Conservation (phyloP, 2,329 filamentous ascomycete species). For the Beauveria brongniartii region DNA sequence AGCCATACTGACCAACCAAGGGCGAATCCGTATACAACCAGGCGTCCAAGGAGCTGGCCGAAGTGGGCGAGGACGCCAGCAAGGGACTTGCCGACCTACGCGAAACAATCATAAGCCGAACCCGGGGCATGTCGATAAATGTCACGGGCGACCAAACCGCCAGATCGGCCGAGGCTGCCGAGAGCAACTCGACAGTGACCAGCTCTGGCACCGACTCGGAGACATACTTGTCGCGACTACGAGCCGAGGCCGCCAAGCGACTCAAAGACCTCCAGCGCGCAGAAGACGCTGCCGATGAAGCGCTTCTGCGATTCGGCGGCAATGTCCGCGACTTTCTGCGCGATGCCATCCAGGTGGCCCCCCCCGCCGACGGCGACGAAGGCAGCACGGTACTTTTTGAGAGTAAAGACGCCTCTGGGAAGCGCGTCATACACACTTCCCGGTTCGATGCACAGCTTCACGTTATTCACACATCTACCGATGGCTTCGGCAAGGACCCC, state of each 20-base stretch:
- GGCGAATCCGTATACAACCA: slow-evolving; percentile 78
- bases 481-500: slow-evolving; percentile 79
- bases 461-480: slow-evolving; percentile 78
- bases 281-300: slow-evolving; percentile 94
- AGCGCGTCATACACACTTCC: slow-evolving; percentile 89
- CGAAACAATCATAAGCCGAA: slow-evolving; percentile 61
- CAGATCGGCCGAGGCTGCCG: slow-evolving; percentile 18
- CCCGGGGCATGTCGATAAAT: slow-evolving; percentile 63
- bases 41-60: slow-evolving; percentile 74
- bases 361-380: slow-evolving; percentile 50
- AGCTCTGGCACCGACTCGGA: slow-evolving; percentile 41
- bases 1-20: slow-evolving; percentile 29
- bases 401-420: slow-evolving; percentile 82
- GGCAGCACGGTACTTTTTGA: slow-evolving; percentile 74
- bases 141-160: slow-evolving; percentile 26
- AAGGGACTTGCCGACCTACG: slow-evolving; percentile 69
- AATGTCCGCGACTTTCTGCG: slow-evolving; percentile 85
- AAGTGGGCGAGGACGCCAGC: slow-evolving; percentile 71
- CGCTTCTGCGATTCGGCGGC: slow-evolving; percentile 80
- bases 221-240: slow-evolving; percentile 68
- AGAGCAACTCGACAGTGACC: slow-evolving; percentile 40
- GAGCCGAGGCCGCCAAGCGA: slow-evolving; percentile 68
- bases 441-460: slow-evolving; percentile 93
- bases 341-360: slow-evolving; percentile 82
- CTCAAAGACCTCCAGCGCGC: slow-evolving; percentile 84